Percentiles rank a stretch among this genome's conserved stretches.
These are phyloP conservation scores for Rhodotorula toruloides DNA, from an alignment of 768 basidiomycete species.

Conservation along the genomic window DNA sequence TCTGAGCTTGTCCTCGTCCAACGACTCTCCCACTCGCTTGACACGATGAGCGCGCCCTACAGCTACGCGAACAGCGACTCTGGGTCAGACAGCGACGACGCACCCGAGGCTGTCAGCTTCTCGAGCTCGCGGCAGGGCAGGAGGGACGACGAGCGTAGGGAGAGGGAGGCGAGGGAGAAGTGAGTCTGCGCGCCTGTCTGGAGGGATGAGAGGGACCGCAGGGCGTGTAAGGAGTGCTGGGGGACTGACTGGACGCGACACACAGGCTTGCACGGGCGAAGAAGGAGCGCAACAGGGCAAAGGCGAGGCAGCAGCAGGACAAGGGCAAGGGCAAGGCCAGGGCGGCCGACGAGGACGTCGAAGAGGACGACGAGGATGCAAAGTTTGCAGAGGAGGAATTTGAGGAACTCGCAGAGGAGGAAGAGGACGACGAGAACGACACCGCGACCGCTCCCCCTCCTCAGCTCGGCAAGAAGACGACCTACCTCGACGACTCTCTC, in stretches of 20 bases:
- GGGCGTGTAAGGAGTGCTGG: too few species aligned
- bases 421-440: not conserved
- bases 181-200: not conserved
- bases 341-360: not conserved
- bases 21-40: too few species aligned
- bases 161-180: slow-evolving; percentile 6
- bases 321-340: slow-evolving; percentile 19
- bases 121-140: slow-evolving; percentile 14
- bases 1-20: too few species aligned
- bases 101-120: slow-evolving; percentile 33
- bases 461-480: slow-evolving; percentile 27
- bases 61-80: slow-evolving; percentile 1
- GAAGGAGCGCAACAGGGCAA: not conserved
- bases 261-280: not conserved
- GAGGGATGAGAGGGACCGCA: not conserved
- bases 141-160: slow-evolving; percentile 4
- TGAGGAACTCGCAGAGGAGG: not conserved
- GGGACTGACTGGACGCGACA: not conserved
- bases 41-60: slow-evolving; percentile 16
- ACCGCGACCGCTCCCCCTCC: not conserved
- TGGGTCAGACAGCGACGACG: slow-evolving; percentile 20
- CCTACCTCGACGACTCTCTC: slow-evolving; percentile 35
- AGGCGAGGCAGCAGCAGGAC: not conserved
- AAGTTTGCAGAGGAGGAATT: not conserved
- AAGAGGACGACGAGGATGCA: not conserved